phyloP scores from a whole-genome alignment of 176 grass and related monocot genomes.

The Tillandsia leiboldiana region DNA sequence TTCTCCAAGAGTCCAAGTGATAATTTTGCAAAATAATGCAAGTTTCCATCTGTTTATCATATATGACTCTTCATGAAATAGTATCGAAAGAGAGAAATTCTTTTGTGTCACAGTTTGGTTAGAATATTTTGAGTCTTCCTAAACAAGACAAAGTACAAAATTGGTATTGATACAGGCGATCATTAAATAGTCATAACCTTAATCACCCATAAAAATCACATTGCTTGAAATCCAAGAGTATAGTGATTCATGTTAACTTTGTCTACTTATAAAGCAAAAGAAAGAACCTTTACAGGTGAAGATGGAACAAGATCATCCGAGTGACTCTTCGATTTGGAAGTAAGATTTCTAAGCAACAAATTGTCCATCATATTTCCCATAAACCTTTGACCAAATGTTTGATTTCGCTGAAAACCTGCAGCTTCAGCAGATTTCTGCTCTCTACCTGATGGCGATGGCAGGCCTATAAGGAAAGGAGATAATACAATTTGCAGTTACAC shows the following conservation, averaged over 20 bases:
- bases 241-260: slow-evolving; percentile 8
- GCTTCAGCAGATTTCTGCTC: slow-evolving; percentile 29
- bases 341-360: slow-evolving; percentile 76
- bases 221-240: neutral
- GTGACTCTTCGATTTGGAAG: slow-evolving; percentile 65
- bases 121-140: neutral
- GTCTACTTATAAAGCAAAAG: slow-evolving; percentile 10
- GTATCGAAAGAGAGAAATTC: neutral
- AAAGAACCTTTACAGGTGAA: slow-evolving; percentile 56
- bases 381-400: slow-evolving; percentile 93
- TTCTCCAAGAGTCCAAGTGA: neutral
- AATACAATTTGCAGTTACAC: neutral
- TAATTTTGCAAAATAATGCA: neutral
- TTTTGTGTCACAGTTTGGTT: neutral
- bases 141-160: neutral
- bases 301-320: slow-evolving; percentile 40
- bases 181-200: no score
- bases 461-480: slow-evolving; percentile 37
- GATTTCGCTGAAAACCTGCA: slow-evolving; percentile 37
- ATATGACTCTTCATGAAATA: neutral
- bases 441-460: slow-evolving; percentile 71
- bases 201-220: no score
- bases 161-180: no score
- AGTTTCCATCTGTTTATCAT: neutral
- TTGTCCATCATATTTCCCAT: slow-evolving; percentile 95